Conservation (phyloP, 179 eudicot species). For the Beta macrorhiza region DNA sequence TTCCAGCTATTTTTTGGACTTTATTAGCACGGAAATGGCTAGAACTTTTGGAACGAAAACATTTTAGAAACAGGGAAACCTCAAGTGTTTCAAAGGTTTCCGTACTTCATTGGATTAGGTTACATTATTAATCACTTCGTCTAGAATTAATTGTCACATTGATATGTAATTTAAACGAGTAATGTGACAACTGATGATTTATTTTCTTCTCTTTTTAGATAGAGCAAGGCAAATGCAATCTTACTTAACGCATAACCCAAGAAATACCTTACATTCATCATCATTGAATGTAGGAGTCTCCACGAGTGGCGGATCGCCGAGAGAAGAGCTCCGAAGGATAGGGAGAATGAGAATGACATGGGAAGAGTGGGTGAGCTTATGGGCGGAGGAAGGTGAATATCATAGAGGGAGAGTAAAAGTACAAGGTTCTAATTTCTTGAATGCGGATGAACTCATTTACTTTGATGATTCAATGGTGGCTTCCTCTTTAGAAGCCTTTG, state of each 20-base stretch:
- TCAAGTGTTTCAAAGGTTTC: too few species aligned
- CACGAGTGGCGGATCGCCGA: neutral
- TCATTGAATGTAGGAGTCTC: slow-evolving; percentile 8
- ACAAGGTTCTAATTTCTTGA: slow-evolving; percentile 53
- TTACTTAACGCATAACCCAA: slow-evolving; percentile 31
- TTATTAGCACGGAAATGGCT: too few species aligned
- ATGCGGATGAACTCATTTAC: slow-evolving; percentile 65
- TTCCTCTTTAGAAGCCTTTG: slow-evolving; percentile 63
- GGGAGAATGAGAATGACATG: slow-evolving; percentile 73
- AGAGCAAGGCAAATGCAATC: slow-evolving; percentile 45
- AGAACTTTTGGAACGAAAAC: too few species aligned
- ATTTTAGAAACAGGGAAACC: too few species aligned
- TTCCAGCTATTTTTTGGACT: too few species aligned
- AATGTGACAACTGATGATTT: neutral
- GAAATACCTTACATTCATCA: slow-evolving; percentile 30
- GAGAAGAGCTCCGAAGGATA: slow-evolving; percentile 48
- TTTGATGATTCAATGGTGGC: slow-evolving; percentile 80
- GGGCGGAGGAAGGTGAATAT: slow-evolving; percentile 71
- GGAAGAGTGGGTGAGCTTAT: slow-evolving; percentile 77
- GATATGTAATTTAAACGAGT: neutral
- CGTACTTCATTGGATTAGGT: too few species aligned
- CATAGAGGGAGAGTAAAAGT: slow-evolving; percentile 62
- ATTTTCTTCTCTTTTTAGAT: slow-evolving; percentile 14
- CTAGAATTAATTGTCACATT: neutral
- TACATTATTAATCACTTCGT: too few species aligned